Percentiles rank a stretch among this genome's conserved stretches.
These are phyloP conservation scores for Rhododendron griersonianum DNA, from an alignment of 148 eudicot genomes.

Conservation along the genomic window DNA sequence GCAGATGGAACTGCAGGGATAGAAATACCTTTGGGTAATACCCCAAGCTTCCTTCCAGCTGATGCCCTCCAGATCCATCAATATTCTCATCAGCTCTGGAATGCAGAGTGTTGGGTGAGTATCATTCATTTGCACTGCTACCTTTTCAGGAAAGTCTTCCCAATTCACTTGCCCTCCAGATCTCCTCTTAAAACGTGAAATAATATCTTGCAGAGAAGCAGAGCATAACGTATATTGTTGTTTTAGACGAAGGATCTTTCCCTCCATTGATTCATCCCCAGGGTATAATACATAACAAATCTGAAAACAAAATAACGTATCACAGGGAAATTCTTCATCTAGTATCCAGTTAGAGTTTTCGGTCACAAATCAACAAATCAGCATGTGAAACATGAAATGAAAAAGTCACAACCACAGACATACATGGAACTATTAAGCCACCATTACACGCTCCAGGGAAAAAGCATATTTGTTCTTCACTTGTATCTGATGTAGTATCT, in stretches of 20 bases:
- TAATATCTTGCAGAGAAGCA: constrained; percentile 94
- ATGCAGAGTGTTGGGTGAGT: constrained; percentile 97
- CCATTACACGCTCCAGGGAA: neutral
- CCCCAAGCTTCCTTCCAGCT: constrained; percentile 83
- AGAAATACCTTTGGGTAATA: constrained; percentile 67
- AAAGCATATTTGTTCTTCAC: neutral
- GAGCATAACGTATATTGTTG: constrained; percentile 97
- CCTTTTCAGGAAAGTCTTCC: constrained; percentile 82
- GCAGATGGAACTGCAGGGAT: neutral
- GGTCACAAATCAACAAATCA: neutral
- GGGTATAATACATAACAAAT: constrained; percentile 86
- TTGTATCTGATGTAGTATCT: neutral
- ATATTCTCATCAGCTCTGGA: constrained; percentile 87
- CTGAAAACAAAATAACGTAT: constrained; percentile 37
- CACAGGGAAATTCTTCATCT: neutral
- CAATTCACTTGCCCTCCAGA: constrained; percentile 60
- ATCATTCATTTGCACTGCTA: constrained; percentile 99
- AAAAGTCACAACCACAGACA: neutral
- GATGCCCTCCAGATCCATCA: constrained; percentile 84
- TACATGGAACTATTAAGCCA: neutral
- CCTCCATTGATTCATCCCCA: constrained; percentile 83
- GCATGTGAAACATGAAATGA: neutral
- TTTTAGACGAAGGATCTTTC: constrained; percentile 83
- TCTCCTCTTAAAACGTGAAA: constrained; percentile 82
- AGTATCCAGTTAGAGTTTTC: neutral